phyloP scores from a whole-genome alignment of 495 filamentous ascomycete species.

The Penicillium lagena region DNA sequence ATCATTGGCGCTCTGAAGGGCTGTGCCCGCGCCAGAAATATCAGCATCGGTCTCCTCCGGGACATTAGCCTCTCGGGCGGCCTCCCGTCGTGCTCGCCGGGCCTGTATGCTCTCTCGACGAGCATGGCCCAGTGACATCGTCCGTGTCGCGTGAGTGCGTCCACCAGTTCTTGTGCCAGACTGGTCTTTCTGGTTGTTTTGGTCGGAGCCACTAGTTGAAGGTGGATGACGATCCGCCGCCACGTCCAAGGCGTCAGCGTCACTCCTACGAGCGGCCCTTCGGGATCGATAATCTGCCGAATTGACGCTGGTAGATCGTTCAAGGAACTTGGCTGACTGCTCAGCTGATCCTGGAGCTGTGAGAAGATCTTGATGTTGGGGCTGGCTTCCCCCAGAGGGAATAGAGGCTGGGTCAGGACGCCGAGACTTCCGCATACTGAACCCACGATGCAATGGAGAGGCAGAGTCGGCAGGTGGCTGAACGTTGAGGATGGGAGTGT shows the following conservation, averaged over 20 bases:
- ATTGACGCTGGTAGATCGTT: conserved; percentile 79
- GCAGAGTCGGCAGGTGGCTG: conserved; percentile 64
- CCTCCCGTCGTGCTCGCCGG: conserved; percentile 61
- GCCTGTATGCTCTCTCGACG: conserved; percentile 87
- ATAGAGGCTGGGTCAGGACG: conserved; percentile 53
- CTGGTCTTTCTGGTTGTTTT: conserved; percentile 39
- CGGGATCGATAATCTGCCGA: conserved; percentile 68
- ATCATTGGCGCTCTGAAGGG: conserved; percentile 48
- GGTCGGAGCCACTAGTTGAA: conserved; percentile 73
- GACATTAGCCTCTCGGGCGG: conserved; percentile 62
- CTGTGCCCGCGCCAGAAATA: conserved; percentile 39
- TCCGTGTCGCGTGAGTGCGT: conserved; percentile 54
- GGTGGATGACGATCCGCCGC: conserved; percentile 51
- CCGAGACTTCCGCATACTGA: conserved; percentile 68
- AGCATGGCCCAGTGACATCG: conserved; percentile 87
- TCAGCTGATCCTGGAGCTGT: conserved; percentile 58
- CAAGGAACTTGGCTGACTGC: conserved; percentile 56
- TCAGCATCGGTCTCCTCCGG: conserved; percentile 72
- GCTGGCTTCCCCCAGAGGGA: conserved; percentile 60
- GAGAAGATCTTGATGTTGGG: conserved; percentile 66
- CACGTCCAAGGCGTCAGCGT: conserved; percentile 45
- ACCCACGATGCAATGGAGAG: conserved; percentile 64
- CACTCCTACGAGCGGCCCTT: conserved; percentile 52
- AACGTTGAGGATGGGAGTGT: conserved; percentile 63
- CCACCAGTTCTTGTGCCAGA: conserved; percentile 17